Base-by-base conservation (phyloP, 257 asterid genomes). In the Echium plantagineum region DNA sequence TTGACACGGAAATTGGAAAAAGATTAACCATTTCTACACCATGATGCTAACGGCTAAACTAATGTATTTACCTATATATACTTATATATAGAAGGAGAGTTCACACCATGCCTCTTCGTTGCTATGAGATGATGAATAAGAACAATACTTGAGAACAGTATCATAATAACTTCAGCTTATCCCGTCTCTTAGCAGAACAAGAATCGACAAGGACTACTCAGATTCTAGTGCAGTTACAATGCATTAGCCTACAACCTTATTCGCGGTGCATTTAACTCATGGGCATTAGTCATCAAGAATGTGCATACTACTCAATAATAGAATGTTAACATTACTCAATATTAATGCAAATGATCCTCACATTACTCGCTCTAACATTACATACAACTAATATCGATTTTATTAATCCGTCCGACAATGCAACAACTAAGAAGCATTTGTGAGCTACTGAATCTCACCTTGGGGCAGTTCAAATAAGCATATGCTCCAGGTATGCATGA, bases 401-500 rank as follows among this genome's bases (percentile, higher is more conserved):
- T 28, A 28, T 24, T 24, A 24, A 24, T 1, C 2, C 26, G 26
- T 24, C 3, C 26, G 26, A 24, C 26, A 24, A 24, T 24, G 3
- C 21, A 18, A 53, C 0, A 53, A 19, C 28, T 2, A 6, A 60
- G 15, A 55, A 31, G 22, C 21, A 62, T 49, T 51, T 19, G 4
- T 4, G 26, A 62, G 3, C n/a, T 28, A 13, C 4, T 16, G 10
- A 52, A n/a, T 18, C 10, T 48, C 19, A 63, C 67, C 67, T 63
- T 63, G 17, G 67, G 67, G 32, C 67, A 63, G 10, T 31, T 52
- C 30, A 63, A 32, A 31, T 52, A 46, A 32, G 38, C 26, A 28
- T 53, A 63, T 52, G 15, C 60, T 12, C 67, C 67, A 54, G 67
- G 67, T 35, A 24, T 32, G 42, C 67, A 52, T 52, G 64, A 57